A percentile compares a stretch with the other conserved stretches of the same genome.
Evolutionary conservation across 371 early-diverging fungal genomes (phyloP).

Genomic region (Nematocida sp.): DNA sequence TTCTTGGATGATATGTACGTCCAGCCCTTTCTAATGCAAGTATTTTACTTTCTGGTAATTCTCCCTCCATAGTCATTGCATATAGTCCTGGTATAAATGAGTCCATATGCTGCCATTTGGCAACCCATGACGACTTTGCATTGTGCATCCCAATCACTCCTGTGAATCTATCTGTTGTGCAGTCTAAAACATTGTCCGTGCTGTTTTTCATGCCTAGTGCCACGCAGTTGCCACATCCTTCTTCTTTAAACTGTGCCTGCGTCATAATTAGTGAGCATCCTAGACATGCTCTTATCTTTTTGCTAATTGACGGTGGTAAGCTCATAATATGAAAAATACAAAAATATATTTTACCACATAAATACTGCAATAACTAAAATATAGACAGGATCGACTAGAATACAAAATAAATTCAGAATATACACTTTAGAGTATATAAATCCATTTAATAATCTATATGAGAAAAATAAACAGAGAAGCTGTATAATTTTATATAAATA

Average conservation of each 20-base stretch:
- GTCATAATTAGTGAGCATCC: constrained; percentile 65
- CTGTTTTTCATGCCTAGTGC: constrained; percentile 54
- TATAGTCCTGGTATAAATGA: constrained; percentile 65
- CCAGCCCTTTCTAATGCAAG: constrained; percentile 66
- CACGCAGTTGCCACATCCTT: constrained; percentile 70
- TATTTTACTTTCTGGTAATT: constrained; percentile 65
- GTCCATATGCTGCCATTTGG: constrained; percentile 70
- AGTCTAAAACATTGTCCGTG: constrained; percentile 58
- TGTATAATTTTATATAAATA: too few species aligned
- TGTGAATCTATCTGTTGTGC: constrained; percentile 59
- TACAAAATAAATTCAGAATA: too few species aligned
- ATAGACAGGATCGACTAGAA: too few species aligned
- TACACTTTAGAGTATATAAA: too few species aligned
- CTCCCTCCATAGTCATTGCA: constrained; percentile 69
- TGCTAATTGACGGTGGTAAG: constrained; percentile 36
- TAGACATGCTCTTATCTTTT: constrained; percentile 66
- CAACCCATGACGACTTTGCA: constrained; percentile 67
- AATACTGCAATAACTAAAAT: background rate
- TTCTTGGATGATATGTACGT: constrained; percentile 62
- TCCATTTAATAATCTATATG: too few species aligned
- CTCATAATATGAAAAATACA: constrained; percentile 17
- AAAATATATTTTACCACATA: background rate
- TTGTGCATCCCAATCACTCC: constrained; percentile 65
- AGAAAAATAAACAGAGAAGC: too few species aligned
- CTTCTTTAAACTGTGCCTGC: constrained; percentile 58